Evolutionary conservation across 768 basidiomycete genomes (phyloP).

Genomic region (Hypsizygus marmoreus): DNA sequence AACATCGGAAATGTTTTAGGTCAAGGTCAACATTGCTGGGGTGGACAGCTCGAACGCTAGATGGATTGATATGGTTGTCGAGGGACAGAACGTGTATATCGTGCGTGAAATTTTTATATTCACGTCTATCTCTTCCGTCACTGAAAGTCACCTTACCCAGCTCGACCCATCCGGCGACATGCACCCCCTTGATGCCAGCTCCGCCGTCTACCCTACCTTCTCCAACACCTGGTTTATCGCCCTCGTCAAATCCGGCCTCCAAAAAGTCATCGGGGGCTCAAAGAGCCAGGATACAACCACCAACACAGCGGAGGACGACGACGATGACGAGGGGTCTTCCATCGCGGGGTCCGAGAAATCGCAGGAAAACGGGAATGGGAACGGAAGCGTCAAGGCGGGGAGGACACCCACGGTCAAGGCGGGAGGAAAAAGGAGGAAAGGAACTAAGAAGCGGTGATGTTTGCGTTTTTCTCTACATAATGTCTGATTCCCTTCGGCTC

Average conservation of each 20-base stretch:
- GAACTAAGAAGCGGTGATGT: slow-evolving; percentile 52
- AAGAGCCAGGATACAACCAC: slow-evolving; percentile 16
- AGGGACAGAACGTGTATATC: slow-evolving; percentile 72
- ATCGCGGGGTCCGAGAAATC: slow-evolving; percentile 47
- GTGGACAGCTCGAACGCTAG: slow-evolving; percentile 58
- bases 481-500: slow-evolving; percentile 36
- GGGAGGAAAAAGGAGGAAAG: slow-evolving; percentile 68
- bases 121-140: too few relatives aligned
- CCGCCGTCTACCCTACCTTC: slow-evolving; percentile 59
- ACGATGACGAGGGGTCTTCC: slow-evolving; percentile 41
- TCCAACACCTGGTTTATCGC: slow-evolving; percentile 70
- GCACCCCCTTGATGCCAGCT: slow-evolving; percentile 58
- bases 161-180: slow-evolving; percentile 61
- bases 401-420: slow-evolving; percentile 49
- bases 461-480: slow-evolving; percentile 13
- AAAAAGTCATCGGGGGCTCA: slow-evolving; percentile 27
- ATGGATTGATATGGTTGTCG: slow-evolving; percentile 81
- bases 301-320: slow-evolving; percentile 25
- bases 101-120: slow-evolving; percentile 43
- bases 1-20: slow-evolving; percentile 53
- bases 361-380: slow-evolving; percentile 28
- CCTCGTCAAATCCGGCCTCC: slow-evolving; percentile 38
- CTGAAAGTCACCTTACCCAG: too few relatives aligned
- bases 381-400: slow-evolving; percentile 23
- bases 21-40: slow-evolving; percentile 70